Conservation (phyloP, 73 alveolate species). For the Paramecium primaurelia region DNA sequence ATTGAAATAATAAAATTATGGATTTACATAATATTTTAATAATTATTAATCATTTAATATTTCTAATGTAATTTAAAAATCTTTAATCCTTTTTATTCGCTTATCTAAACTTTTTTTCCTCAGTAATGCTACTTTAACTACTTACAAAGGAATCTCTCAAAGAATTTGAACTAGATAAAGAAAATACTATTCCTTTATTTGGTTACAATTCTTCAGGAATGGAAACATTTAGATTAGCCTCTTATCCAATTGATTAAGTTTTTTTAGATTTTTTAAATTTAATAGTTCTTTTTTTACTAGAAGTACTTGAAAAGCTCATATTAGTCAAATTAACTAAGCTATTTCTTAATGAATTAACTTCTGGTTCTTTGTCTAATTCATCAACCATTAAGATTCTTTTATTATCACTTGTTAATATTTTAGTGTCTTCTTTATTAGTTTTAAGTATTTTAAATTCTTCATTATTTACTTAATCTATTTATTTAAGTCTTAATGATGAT, state of each 20-base stretch:
- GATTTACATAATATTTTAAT: neutral
- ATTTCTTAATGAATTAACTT: neutral
- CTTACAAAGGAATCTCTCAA: constrained; percentile 13
- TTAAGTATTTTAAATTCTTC: constrained; percentile 13
- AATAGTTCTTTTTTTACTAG: neutral
- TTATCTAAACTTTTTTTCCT: constrained; percentile 24
- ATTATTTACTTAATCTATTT: neutral
- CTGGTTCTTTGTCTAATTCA: constrained; percentile 24
- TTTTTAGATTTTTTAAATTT: neutral
- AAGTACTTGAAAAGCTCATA: neutral
- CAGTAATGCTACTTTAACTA: neutral
- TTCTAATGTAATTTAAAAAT: neutral
- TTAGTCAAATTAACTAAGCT: constrained; percentile 28
- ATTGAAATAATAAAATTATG: neutral
- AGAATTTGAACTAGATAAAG: neutral
- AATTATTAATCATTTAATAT: neutral
- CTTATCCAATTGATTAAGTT: neutral
- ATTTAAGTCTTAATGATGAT: constrained; percentile 22
- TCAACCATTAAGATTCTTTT: constrained; percentile 2
- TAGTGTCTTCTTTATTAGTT: neutral
- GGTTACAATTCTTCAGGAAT: neutral
- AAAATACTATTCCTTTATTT: neutral
- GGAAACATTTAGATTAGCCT: neutral
- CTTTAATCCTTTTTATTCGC: neutral
- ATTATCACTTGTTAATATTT: constrained; percentile 2